phyloP scores from a whole-genome alignment of 495 filamentous ascomycete genomes.

The Lentithecium fluviatile region DNA sequence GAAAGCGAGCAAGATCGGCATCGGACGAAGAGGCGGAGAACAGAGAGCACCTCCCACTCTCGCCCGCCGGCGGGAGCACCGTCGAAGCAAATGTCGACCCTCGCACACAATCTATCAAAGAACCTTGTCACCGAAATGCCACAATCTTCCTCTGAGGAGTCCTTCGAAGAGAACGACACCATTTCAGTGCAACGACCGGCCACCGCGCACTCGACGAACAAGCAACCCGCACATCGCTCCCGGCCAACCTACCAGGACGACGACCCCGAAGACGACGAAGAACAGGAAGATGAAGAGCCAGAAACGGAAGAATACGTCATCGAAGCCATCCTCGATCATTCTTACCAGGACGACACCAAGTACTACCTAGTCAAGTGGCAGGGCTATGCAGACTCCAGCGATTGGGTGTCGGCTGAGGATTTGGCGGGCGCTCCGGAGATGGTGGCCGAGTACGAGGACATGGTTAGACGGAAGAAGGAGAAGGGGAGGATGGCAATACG shows the following conservation, averaged over 20 bases:
- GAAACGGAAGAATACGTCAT: constrained; percentile 6
- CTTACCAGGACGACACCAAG: constrained; percentile 5
- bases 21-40: constrained; percentile 4
- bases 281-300: neutral
- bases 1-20: neutral
- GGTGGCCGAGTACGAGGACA: constrained; percentile 14
- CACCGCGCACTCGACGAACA: neutral
- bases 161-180: neutral
- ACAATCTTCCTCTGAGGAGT: neutral
- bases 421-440: constrained; percentile 11
- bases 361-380: constrained; percentile 23
- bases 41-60: neutral
- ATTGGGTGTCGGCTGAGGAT: constrained; percentile 17
- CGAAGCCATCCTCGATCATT: constrained; percentile 15
- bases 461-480: neutral
- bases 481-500: constrained; percentile 6
- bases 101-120: neutral
- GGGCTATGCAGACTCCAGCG: constrained; percentile 13
- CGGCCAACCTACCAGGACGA: neutral
- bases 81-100: neutral
- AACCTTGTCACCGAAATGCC: neutral
- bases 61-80: neutral
- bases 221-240: constrained; percentile 1
- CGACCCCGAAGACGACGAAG: neutral
- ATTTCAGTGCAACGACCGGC: neutral